Base-by-base conservation (phyloP, 2,329 filamentous ascomycete genomes). In the Trichoderma sp. region DNA sequence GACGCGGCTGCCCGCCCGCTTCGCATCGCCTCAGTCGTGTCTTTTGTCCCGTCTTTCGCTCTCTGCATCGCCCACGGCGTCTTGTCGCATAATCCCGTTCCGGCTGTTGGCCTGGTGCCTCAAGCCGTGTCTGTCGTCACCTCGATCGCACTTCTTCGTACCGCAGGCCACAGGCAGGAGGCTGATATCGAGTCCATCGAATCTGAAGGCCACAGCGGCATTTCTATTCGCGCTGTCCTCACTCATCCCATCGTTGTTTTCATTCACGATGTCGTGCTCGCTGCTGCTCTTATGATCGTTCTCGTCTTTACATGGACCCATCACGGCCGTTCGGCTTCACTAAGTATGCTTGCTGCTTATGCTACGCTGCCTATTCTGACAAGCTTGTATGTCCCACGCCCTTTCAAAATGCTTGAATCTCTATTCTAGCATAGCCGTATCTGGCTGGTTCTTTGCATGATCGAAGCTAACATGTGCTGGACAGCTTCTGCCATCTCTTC, bases 301-400 rank as follows among this genome's bases (percentile, higher is more conserved):
- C 72, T 85, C 65, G 80, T 83, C 26, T 81, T 82, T 43, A 83
- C 82, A 1, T 84, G 82, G 82, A 79, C 80, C 50, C 73, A 74
- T 39, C 76, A 76, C 17, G 72, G 75, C 7, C 63, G 71, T 12
- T 76, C 76, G 32, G 75, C 79, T 3, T 76, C 79, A 67, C 72
- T 82, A 63, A 80, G 78, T 53, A 83, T 83, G 82, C 77, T 84
- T 36, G 82, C 81, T 47, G 80, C 82, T 13, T 84, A 84, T 73
- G 79, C 79, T 12, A 84, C 83, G 3, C 79, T 84, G 20, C 83
- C 82, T 47, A 76, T 84, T 57, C 74, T 84, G 32, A 70, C 80
- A 39, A 83, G 80, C 74, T 83, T 84, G 83, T 84, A 77, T 73
- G 80, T 75, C 39, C 6, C 26, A 36, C 6, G 3, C 50, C 17